phyloP scores from a whole-genome alignment of 129 eudicot genomes.

The Saposhnikovia divaricata region DNA sequence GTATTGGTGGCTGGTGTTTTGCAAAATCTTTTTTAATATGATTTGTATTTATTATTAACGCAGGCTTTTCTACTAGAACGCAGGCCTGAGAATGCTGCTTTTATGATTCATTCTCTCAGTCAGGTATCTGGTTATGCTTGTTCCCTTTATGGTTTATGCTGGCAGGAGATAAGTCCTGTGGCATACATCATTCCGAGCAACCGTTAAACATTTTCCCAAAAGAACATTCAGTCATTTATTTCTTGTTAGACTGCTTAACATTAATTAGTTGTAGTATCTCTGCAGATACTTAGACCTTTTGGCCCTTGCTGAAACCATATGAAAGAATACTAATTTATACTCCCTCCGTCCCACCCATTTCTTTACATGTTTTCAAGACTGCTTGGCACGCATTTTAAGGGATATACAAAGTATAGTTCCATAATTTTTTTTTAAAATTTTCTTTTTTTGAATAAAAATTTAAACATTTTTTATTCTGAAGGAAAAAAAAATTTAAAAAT shows the following conservation, averaged over 20 bases:
- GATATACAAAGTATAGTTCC: too few species aligned
- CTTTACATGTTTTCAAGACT: too few species aligned
- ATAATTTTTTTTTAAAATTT: too few species aligned
- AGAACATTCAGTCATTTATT: too few species aligned
- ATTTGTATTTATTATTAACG: slow-evolving; percentile 1
- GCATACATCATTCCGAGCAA: neutral
- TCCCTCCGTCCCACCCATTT: too few species aligned
- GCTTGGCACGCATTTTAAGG: too few species aligned
- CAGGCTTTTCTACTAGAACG: slow-evolving; percentile 80
- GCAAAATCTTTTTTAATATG: neutral
- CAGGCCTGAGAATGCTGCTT: slow-evolving; percentile 73
- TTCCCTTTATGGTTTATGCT: neutral
- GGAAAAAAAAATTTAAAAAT: too few species aligned
- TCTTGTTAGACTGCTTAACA: neutral
- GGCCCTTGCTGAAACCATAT: neutral
- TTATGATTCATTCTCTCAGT: slow-evolving; percentile 45
- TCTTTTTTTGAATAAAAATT: too few species aligned
- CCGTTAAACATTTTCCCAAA: too few species aligned
- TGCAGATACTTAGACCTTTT: neutral
- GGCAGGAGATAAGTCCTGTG: neutral
- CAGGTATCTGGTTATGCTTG: slow-evolving; percentile 38
- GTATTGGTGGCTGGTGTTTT: neutral
- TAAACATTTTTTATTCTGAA: too few species aligned
- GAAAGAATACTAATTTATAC: neutral
- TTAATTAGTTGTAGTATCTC: neutral